phyloP scores from a whole-genome alignment of 768 basidiomycete genomes.

The Trametes maxima region DNA sequence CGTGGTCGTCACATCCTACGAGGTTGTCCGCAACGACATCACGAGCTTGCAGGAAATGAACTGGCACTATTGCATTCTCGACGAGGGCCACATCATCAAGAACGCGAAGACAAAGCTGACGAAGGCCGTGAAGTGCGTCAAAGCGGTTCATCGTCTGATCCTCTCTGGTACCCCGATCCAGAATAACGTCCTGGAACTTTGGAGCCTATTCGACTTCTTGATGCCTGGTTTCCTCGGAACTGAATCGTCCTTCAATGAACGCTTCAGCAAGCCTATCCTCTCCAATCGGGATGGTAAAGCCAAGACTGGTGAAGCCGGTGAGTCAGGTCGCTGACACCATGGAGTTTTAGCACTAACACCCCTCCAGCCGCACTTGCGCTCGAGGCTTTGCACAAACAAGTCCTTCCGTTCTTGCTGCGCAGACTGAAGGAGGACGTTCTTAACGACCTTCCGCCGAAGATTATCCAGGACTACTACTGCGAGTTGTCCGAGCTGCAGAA shows the following conservation, averaged over 20 bases:
- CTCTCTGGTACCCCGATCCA: constrained; percentile 98
- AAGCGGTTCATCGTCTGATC: constrained; percentile 90
- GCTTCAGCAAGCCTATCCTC: constrained; percentile 94
- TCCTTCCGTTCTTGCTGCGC: constrained; percentile 95
- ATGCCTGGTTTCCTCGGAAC: constrained; percentile 99
- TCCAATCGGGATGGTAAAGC: constrained; percentile 94
- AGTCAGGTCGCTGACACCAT: constrained; percentile 34
- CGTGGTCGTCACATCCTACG: constrained; percentile 96
- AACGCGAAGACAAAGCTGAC: constrained; percentile 98
- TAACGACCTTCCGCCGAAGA: constrained; percentile 95
- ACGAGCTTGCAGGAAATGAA: constrained; percentile 66
- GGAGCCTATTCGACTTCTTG: constrained; percentile 98
- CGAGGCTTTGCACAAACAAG: constrained; percentile 97
- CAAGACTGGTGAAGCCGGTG: constrained; percentile 93
- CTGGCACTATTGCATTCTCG: constrained; percentile 96
- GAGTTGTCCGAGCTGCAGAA: constrained; percentile 95
- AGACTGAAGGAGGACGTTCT: constrained; percentile 97
- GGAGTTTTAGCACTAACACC: neutral
- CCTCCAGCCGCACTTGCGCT: constrained; percentile 84
- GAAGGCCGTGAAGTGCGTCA: constrained; percentile 90
- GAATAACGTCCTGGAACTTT: constrained; percentile 97
- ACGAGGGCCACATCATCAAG: constrained; percentile 99
- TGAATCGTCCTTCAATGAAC: constrained; percentile 90
- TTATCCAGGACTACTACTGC: constrained; percentile 99
- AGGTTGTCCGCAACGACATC: constrained; percentile 95